Percentiles rank a stretch among this genome's conserved stretches.
Evolutionary conservation across 257 asterid genomes (phyloP).

Genomic region (Cruciata laevipes): DNA sequence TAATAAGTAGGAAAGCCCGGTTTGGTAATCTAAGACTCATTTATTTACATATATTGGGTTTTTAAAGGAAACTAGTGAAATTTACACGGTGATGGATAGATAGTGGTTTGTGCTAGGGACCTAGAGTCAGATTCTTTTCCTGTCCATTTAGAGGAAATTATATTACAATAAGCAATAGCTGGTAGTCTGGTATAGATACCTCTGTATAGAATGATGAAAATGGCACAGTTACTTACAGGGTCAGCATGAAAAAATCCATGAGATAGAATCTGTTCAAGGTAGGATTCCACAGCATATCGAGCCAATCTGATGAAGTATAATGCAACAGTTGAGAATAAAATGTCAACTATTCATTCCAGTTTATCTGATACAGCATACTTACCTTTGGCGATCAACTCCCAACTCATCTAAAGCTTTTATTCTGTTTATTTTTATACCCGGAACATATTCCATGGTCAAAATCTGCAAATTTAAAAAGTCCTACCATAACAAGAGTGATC

Average conservation of each 20-base stretch:
- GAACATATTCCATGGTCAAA: constrained; percentile 86
- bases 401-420: constrained; percentile 78
- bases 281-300: constrained; percentile 87
- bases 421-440: constrained; percentile 90
- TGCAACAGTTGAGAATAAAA: background rate
- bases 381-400: constrained; percentile 89
- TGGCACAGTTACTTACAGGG: constrained; percentile 41
- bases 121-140: background rate
- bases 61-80: background rate
- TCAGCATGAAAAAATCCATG: constrained; percentile 95
- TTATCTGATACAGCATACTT: constrained; percentile 9
- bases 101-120: too few relatives aligned
- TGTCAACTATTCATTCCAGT: background rate
- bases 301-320: constrained; percentile 48
- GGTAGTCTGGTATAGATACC: background rate
- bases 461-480: constrained; percentile 35
- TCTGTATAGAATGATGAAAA: background rate
- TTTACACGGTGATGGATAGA: background rate
- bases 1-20: background rate
- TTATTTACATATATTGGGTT: background rate
- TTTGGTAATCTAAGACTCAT: background rate
- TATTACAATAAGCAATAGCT: background rate
- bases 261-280: constrained; percentile 85
- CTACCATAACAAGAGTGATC: constrained; percentile 13
- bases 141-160: background rate